phyloP scores from a whole-genome alignment of 805 yeast species.

The Soucietia sequanensis region DNA sequence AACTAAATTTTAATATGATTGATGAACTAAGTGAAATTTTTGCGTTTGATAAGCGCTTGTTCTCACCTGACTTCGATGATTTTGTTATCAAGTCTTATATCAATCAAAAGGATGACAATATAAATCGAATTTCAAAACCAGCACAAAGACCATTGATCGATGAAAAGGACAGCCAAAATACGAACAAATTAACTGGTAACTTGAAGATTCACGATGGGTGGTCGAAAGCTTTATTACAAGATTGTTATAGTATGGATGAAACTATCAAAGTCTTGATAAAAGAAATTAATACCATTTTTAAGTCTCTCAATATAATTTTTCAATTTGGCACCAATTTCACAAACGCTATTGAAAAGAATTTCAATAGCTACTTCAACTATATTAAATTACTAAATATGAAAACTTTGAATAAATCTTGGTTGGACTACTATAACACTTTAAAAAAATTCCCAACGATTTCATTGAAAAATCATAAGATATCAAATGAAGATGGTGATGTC shows the following conservation, averaged over 20 bases:
- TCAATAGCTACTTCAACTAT: constrained; percentile 36
- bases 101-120: constrained; percentile 7
- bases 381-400: constrained; percentile 39
- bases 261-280: constrained; percentile 22
- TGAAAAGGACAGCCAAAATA: constrained; percentile 3
- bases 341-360: constrained; percentile 47
- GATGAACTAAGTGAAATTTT: constrained; percentile 55
- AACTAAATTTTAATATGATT: constrained; percentile 52
- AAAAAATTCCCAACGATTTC: constrained; percentile 35
- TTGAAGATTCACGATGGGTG: constrained; percentile 51
- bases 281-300: constrained; percentile 43
- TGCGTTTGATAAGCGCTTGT: constrained; percentile 62
- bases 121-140: background rate
- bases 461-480: constrained; percentile 33
- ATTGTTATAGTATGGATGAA: constrained; percentile 32
- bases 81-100: constrained; percentile 8
- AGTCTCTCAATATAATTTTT: constrained; percentile 45
- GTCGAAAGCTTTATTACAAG: constrained; percentile 47
- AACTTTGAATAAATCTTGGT: constrained; percentile 40
- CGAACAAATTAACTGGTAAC: constrained; percentile 26
- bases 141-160: background rate
- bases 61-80: constrained; percentile 27
- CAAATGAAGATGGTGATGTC: too few relatives aligned
- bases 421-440: constrained; percentile 31
- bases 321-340: constrained; percentile 51